A percentile compares a stretch with the other conserved stretches of the same genome.
Conservation (phyloP, 192 early-diverging fungal genomes). For the Entomortierella parvispora region DNA sequence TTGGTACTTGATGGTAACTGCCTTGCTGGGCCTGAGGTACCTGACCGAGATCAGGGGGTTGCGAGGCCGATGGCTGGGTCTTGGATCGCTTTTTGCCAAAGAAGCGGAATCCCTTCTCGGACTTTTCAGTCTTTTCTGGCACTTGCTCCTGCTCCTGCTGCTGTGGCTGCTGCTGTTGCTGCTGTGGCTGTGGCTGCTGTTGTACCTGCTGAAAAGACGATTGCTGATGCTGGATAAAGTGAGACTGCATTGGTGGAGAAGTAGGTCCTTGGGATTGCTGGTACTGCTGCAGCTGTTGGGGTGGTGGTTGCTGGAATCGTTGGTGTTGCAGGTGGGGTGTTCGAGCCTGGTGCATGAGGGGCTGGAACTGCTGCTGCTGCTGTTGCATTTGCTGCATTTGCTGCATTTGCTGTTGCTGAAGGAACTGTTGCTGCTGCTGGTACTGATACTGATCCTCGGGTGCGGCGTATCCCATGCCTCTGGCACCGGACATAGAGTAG, state of each 20-base stretch:
- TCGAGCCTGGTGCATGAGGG: neutral
- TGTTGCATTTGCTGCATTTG: neutral
- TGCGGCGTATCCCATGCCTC: neutral
- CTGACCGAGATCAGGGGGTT: conserved; percentile 31
- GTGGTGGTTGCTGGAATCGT: conserved; percentile 3
- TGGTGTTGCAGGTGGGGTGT: conserved; percentile 1
- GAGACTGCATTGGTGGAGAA: conserved; percentile 9
- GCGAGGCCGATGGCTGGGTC: conserved; percentile 35
- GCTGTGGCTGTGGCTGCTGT: conserved; percentile 1
- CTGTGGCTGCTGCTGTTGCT: conserved; percentile 4
- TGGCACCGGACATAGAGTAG: conserved; percentile 11
- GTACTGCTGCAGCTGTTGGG: conserved; percentile 4
- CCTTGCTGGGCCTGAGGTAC: neutral
- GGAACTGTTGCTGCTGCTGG: conserved; percentile 21
- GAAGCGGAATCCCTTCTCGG: conserved; percentile 27
- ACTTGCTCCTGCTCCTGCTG: conserved; percentile 1
- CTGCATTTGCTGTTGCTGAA: neutral
- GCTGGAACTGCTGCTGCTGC: conserved; percentile 1
- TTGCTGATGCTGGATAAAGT: neutral
- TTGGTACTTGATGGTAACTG: neutral
- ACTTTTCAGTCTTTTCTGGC: neutral
- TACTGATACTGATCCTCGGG: conserved; percentile 6
- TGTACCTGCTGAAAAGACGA: neutral
- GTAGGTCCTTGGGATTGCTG: conserved; percentile 2
- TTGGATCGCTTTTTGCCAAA: conserved; percentile 52